These are phyloP conservation scores for Martensiomyces pterosporus DNA, from an alignment of 192 early-diverging fungal species.

Conservation along the genomic window DNA sequence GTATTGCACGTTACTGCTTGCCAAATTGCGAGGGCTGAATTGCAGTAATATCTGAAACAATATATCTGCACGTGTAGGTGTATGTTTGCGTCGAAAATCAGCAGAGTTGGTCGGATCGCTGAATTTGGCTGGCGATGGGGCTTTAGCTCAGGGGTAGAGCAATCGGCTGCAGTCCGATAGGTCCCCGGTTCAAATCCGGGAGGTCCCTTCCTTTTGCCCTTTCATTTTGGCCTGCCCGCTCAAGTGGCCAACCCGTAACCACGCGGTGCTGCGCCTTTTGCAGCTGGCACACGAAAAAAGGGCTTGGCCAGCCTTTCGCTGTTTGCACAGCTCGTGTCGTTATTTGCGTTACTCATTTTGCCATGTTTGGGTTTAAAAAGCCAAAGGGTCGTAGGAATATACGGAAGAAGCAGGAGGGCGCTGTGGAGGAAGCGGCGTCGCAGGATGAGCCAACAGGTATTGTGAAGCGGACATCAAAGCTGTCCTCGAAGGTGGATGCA, in stretches of 20 bases:
- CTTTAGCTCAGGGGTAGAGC: constrained; percentile 65
- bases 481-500: constrained; percentile 2
- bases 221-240: background rate
- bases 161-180: constrained; percentile 63
- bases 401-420: constrained; percentile 20
- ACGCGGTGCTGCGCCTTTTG: no score
- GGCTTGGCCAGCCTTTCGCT: no score
- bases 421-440: constrained; percentile 1
- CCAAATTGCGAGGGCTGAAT: no score
- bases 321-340: background rate
- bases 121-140: background rate
- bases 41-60: no score
- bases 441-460: constrained; percentile 19
- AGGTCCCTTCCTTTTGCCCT: constrained; percentile 46
- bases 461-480: constrained; percentile 19
- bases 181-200: constrained; percentile 63
- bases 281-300: no score
- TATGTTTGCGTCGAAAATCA: no score
- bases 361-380: constrained; percentile 43
- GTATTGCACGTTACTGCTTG: no score
- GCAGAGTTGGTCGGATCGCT: background rate
- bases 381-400: constrained; percentile 36
- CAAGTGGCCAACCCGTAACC: background rate
- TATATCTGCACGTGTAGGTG: no score
- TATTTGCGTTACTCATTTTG: background rate